These are phyloP conservation scores for Penicillium sp. DNA, from an alignment of 2,329 filamentous ascomycete species.

Conservation along the genomic window DNA sequence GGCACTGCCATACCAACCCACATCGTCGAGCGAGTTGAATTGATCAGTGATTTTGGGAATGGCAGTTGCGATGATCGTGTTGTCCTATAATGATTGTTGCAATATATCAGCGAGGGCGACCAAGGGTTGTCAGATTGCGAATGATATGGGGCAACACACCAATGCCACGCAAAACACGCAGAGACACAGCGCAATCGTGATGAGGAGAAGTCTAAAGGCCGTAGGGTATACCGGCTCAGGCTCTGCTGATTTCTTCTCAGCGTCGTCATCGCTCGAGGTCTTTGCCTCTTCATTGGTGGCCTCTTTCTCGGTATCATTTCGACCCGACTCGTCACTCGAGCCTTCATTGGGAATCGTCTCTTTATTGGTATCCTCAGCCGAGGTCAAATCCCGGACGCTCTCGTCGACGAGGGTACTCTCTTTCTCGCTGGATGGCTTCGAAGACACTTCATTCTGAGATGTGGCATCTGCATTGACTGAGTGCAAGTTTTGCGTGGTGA, in stretches of 20 bases:
- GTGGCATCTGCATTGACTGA: constrained; percentile 8
- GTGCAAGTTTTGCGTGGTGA: background rate
- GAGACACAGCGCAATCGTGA: constrained; percentile 41
- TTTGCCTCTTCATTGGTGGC: constrained; percentile 3
- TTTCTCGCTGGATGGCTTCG: constrained; percentile 26
- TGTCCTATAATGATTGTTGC: constrained; percentile 32
- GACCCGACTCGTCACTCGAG: constrained; percentile 11
- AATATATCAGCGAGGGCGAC: background rate
- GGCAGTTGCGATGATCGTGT: constrained; percentile 50
- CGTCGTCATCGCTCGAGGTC: constrained; percentile 9
- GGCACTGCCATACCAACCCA: constrained; percentile 53
- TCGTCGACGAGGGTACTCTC: constrained; percentile 26
- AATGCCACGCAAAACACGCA: constrained; percentile 45
- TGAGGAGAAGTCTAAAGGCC: constrained; percentile 35
- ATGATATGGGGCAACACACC: constrained; percentile 19
- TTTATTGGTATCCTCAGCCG: constrained; percentile 9
- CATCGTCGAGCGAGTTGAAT: constrained; percentile 50
- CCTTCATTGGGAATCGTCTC: constrained; percentile 12
- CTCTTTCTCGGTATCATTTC: constrained; percentile 10
- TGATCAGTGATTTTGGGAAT: constrained; percentile 52
- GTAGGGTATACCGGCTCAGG: constrained; percentile 35
- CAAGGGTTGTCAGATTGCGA: background rate
- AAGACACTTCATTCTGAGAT: constrained; percentile 5
- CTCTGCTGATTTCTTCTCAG: constrained; percentile 18
- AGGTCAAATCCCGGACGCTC: background rate